Percentiles rank a stretch among this genome's conserved stretches.
Conservation (phyloP, 164 flowering plant genomes). For the Hamamelis virginiana region DNA sequence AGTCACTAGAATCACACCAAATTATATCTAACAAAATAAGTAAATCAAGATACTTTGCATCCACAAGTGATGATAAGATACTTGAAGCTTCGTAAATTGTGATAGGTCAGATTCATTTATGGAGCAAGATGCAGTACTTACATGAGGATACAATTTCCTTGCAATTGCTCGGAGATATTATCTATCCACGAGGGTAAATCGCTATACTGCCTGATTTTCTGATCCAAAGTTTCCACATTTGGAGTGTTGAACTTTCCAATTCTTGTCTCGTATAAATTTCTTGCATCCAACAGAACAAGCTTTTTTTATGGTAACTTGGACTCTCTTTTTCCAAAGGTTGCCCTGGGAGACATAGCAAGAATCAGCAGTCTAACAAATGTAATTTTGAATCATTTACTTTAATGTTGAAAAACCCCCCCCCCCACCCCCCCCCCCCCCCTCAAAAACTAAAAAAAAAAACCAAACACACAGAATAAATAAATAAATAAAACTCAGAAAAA, state of each 20-base stretch:
- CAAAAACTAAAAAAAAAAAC: no score
- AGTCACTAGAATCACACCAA: no score
- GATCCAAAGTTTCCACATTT: conserved; percentile 80
- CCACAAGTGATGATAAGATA: no score
- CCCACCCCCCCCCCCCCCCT: no score
- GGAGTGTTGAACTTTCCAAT: conserved; percentile 80
- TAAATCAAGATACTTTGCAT: no score
- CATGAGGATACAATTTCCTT: conserved; percentile 78
- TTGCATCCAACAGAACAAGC: conserved; percentile 82
- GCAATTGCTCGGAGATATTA: conserved; percentile 55
- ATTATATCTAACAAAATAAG: no score
- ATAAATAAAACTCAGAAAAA: no score
- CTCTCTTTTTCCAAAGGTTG: conserved; percentile 27
- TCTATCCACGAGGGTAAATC: conserved; percentile 91
- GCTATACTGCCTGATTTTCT: conserved; percentile 88
- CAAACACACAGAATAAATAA: no score
- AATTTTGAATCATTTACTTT: not conserved
- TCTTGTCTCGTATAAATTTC: conserved; percentile 93
- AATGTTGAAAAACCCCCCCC: not conserved
- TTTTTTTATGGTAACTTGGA: conserved; percentile 19
- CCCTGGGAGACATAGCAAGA: conserved; percentile 29
- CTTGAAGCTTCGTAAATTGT: no score
- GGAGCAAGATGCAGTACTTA: conserved; percentile 40
- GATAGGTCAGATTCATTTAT: no score
- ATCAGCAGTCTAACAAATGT: conserved; percentile 3